Evolutionary conservation across 306 rosid genomes (phyloP), one percentile per base, ranked within the genome.

Genomic region (Inga leiocalycina): DNA sequence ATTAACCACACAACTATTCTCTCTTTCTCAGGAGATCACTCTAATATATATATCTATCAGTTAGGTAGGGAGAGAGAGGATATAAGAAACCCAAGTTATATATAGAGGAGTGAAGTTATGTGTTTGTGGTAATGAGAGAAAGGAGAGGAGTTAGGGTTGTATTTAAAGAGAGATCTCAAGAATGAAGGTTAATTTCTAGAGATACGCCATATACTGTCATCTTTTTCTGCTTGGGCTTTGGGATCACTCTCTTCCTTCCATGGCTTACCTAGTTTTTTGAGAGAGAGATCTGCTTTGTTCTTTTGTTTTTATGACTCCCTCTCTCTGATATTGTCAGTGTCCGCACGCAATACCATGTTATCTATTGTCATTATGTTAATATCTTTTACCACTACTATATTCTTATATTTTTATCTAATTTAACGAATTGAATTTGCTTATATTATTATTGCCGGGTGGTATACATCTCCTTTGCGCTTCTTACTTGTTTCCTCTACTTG

Each of bases 321-420:
- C 43, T 52, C 51, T 24, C 35, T 80, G 43, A 59, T 19, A 46
- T 12, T 83, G 80, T 83, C 88, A 74, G 76, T 68, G 69, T 74
- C 51, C 72, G 49, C 89, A 85, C 85, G 86, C 85, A 89, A 85
- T 83, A 81, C 88, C 88, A 86, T 84, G 85, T 22, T 82, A 52
- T 81, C 83, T 44, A 22, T 71, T 5, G 20, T 20, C 44, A 54
- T 15, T 61, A 49, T 71, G 49, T 39, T 39, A 12, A 48, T 13
- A 12, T 48, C 16, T 48, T 48, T 48, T 48, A 48, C 52, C 52
- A 5, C 16, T 48, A 46, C 4, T 27, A 27, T 12, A 2, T 46
- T 46, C 13, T 46, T 27, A 27, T 3, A 11, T 12, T 46, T 3
- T 46, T 46, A 46, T 46, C 4, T 48, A 48, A 48, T 0, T 48